Conservation (phyloP, 208 protist species). For the Trypanosomatidae sp. region DNA sequence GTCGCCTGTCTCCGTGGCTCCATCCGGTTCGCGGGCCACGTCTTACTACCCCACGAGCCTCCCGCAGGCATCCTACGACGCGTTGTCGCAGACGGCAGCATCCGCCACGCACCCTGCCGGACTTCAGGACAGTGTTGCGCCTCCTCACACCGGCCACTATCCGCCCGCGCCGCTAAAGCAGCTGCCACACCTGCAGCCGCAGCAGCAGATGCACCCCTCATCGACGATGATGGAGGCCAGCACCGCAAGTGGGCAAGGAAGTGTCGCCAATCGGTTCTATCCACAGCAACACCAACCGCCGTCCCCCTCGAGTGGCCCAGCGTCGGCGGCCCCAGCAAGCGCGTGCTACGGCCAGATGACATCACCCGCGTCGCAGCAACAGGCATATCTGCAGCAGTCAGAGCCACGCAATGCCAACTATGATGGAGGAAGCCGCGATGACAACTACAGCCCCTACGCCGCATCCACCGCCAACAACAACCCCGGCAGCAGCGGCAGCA, state of each 20-base stretch:
- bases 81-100: not conserved
- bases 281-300: not conserved
- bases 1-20: not conserved
- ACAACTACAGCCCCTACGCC: not conserved
- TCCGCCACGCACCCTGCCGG: not conserved
- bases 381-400: not conserved
- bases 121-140: not conserved
- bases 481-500: not conserved
- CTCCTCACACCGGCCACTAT: not conserved
- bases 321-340: not conserved
- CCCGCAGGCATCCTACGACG: not conserved
- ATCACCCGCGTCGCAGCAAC: not conserved
- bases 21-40: not conserved
- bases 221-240: not conserved
- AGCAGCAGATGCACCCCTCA: not conserved
- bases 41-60: not conserved
- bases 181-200: slow-evolving; percentile 1
- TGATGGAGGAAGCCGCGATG: not conserved
- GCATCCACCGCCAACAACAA: not conserved
- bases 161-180: not conserved
- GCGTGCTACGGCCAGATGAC: not conserved
- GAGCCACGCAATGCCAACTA: not conserved
- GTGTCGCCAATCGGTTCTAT: not conserved
- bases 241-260: slow-evolving; percentile 1
- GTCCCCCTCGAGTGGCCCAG: not conserved